phyloP scores from a whole-genome alignment of 106 monocot genomes.

The Dioscorea zingiberensis region DNA sequence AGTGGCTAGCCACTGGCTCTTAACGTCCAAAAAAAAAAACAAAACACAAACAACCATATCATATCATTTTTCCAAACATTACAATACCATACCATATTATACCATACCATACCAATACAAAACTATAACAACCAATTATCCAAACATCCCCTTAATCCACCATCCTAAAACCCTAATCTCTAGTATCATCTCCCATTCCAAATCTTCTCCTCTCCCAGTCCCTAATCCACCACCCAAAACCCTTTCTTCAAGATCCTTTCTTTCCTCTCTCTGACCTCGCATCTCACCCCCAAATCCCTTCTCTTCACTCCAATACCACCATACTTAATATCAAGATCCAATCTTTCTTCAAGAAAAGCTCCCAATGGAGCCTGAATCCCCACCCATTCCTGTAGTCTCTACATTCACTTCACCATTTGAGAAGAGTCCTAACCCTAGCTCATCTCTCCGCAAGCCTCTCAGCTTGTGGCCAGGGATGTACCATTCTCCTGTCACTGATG shows the following conservation, averaged over 20 bases:
- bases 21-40: too few species aligned
- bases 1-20: too few species aligned
- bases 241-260: too few species aligned
- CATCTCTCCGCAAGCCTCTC: constrained; percentile 60
- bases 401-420: constrained; percentile 49
- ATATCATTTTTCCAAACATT: too few species aligned
- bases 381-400: constrained; percentile 43
- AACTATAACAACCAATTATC: too few species aligned
- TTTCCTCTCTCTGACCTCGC: too few species aligned
- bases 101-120: too few species aligned
- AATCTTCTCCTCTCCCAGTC: background rate
- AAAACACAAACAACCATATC: too few species aligned
- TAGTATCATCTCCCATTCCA: too few species aligned
- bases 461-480: constrained; percentile 96
- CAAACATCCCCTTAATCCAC: too few species aligned
- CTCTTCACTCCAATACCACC: background rate
- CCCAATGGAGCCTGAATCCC: constrained; percentile 11
- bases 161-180: background rate
- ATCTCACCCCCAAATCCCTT: too few species aligned
- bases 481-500: constrained; percentile 93
- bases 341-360: background rate
- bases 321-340: background rate
- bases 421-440: constrained; percentile 25
- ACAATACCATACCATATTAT: too few species aligned
- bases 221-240: background rate